Conservation (phyloP, 2,329 filamentous ascomycete genomes). For the Cercospora nicotianae region DNA sequence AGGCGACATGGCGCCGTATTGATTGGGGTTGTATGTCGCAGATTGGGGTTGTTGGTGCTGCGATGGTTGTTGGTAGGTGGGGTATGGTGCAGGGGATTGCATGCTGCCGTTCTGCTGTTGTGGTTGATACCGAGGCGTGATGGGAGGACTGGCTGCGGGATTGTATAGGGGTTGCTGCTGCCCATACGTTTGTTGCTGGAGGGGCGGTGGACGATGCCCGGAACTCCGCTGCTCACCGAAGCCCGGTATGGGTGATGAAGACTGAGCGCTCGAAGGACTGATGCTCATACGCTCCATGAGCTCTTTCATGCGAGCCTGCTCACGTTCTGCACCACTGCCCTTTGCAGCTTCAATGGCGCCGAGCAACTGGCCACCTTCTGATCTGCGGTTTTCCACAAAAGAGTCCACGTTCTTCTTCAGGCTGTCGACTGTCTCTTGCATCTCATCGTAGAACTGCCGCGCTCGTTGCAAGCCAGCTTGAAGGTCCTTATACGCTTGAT, state of each 20-base stretch:
- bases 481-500: constrained; percentile 89
- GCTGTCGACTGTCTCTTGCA: constrained; percentile 46
- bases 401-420: constrained; percentile 65
- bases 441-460: constrained; percentile 91
- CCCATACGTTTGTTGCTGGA: constrained; percentile 46
- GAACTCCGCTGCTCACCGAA: constrained; percentile 24
- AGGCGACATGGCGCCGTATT: constrained; percentile 49
- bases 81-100: constrained; percentile 32
- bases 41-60: constrained; percentile 24
- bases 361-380: constrained; percentile 87
- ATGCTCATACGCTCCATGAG: constrained; percentile 96
- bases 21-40: constrained; percentile 47
- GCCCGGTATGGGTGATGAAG: constrained; percentile 43
- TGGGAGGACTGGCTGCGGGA: constrained; percentile 49
- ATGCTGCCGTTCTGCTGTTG: constrained; percentile 29
- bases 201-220: constrained; percentile 43
- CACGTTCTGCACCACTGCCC: constrained; percentile 70
- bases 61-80: constrained; percentile 28
- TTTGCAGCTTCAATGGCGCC: constrained; percentile 82
- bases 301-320: constrained; percentile 79
- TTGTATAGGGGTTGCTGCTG: constrained; percentile 50
- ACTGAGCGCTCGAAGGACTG: constrained; percentile 52
- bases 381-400: constrained; percentile 90
- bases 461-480: constrained; percentile 82
- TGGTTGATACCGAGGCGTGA: constrained; percentile 48